phyloP scores from a whole-genome alignment of 768 basidiomycete species.

The Lactarius sp. region DNA sequence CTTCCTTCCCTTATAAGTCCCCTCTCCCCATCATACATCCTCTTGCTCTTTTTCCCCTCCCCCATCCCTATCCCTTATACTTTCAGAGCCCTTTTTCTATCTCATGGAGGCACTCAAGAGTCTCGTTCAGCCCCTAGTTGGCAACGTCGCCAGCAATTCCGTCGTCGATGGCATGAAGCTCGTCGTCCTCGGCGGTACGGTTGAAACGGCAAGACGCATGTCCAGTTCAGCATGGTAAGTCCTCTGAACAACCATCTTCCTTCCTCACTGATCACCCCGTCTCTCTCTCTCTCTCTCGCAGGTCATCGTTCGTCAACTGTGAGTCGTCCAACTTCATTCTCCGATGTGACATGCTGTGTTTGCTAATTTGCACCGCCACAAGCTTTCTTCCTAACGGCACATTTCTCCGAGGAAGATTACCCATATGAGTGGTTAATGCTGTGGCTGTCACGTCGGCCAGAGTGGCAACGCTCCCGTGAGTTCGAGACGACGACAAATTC shows the following conservation, averaged over 20 bases:
- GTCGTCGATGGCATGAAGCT: slow-evolving; percentile 88
- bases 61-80: background rate
- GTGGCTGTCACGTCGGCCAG: slow-evolving; percentile 79
- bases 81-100: background rate
- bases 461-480: slow-evolving; percentile 86
- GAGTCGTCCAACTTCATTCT: slow-evolving; percentile 32
- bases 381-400: slow-evolving; percentile 70
- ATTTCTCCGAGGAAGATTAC: slow-evolving; percentile 87
- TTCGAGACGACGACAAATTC: slow-evolving; percentile 84
- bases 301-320: slow-evolving; percentile 88
- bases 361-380: slow-evolving; percentile 27
- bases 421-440: slow-evolving; percentile 91
- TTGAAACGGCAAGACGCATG: slow-evolving; percentile 78
- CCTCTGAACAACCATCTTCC: background rate
- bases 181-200: slow-evolving; percentile 82
- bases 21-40: background rate
- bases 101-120: slow-evolving; percentile 27
- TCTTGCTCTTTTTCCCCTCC: background rate
- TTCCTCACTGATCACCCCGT: background rate
- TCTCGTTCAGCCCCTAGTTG: slow-evolving; percentile 25
- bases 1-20: slow-evolving; percentile 1
- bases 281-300: slow-evolving; percentile 28
- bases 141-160: slow-evolving; percentile 36
- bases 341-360: slow-evolving; percentile 21
- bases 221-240: slow-evolving; percentile 78